Conservation (phyloP, 768 basidiomycete species). For the Russula dissimulans region DNA sequence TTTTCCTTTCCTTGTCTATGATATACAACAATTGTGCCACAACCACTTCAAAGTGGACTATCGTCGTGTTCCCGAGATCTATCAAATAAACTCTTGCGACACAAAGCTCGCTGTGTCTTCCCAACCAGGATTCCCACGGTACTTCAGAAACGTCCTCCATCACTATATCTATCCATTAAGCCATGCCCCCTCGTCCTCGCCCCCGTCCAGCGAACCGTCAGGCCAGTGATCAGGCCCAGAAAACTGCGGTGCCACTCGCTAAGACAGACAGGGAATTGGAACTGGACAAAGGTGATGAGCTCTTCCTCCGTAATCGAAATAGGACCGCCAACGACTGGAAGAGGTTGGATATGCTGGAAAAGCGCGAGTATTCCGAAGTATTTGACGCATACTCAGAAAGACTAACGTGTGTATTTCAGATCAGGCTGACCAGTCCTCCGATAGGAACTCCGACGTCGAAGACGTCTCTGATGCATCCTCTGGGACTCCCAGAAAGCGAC, state of each 20-base stretch:
- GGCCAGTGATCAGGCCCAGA: not conserved
- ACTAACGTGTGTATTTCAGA: conserved; percentile 4
- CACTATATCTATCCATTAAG: not conserved
- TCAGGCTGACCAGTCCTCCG: conserved; percentile 1
- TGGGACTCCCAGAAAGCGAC: conserved; percentile 16
- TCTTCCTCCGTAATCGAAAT: conserved; percentile 60
- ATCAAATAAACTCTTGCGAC: too few relatives aligned
- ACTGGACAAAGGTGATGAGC: conserved; percentile 51
- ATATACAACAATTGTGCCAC: not conserved
- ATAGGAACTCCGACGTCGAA: conserved; percentile 21
- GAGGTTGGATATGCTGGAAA: conserved; percentile 45
- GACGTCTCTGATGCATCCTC: conserved; percentile 2
- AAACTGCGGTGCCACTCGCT: conserved; percentile 4
- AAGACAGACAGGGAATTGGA: conserved; percentile 21
- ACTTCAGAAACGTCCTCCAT: not conserved
- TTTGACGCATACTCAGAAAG: not conserved
- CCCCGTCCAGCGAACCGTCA: conserved; percentile 19
- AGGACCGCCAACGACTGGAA: conserved; percentile 51
- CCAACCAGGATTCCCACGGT: conserved; percentile 8
- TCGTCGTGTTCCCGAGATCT: too few relatives aligned
- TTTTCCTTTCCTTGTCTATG: not conserved
- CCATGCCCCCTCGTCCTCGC: conserved; percentile 19
- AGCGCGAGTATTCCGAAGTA: conserved; percentile 34
- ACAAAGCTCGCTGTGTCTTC: not conserved
- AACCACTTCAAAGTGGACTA: too few relatives aligned